phyloP scores from a whole-genome alignment of 2,329 filamentous ascomycete species.

The Colletotrichum chlorophyti region DNA sequence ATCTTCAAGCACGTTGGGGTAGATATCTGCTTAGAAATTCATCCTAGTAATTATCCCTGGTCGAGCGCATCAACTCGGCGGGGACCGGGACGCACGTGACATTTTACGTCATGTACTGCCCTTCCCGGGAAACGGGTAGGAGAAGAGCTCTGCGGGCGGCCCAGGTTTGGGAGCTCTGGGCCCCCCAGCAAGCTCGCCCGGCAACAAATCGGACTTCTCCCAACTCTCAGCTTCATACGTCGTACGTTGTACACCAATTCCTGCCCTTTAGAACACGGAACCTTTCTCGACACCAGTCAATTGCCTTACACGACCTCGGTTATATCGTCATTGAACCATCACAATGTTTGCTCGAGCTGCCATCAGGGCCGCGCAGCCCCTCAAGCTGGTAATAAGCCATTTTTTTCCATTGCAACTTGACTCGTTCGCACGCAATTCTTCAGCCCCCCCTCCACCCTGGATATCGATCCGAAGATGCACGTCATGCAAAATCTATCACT shows the following conservation, averaged over 20 bases:
- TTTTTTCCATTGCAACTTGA: not conserved
- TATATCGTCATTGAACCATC: constrained; percentile 39
- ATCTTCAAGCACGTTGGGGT: not conserved
- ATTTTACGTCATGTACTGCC: constrained; percentile 24
- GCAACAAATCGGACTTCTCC: constrained; percentile 2
- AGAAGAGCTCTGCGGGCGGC: constrained; percentile 6
- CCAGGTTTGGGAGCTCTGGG: constrained; percentile 12
- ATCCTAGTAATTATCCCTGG: not conserved
- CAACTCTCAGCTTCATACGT: too few species aligned
- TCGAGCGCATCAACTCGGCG: not conserved
- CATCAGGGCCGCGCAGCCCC: constrained; percentile 68
- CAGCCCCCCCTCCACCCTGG: not conserved
- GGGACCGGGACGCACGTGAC: constrained; percentile 23
- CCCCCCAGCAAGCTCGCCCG: constrained; percentile 9
- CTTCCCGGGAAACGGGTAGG: not conserved
- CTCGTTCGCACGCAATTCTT: not conserved
- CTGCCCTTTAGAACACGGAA: too few species aligned
- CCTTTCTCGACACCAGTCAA: constrained; percentile 15
- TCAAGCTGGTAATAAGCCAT: constrained; percentile 64
- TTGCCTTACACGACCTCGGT: constrained; percentile 24
- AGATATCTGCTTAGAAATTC: constrained; percentile 7
- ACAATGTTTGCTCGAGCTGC: constrained; percentile 72
- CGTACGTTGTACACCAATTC: constrained; percentile 11
- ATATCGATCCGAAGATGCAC: not conserved
- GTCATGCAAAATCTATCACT: not conserved